Base-by-base conservation (phyloP, 2,329 filamentous ascomycete species). In the Bimuria novae-zelandiae region DNA sequence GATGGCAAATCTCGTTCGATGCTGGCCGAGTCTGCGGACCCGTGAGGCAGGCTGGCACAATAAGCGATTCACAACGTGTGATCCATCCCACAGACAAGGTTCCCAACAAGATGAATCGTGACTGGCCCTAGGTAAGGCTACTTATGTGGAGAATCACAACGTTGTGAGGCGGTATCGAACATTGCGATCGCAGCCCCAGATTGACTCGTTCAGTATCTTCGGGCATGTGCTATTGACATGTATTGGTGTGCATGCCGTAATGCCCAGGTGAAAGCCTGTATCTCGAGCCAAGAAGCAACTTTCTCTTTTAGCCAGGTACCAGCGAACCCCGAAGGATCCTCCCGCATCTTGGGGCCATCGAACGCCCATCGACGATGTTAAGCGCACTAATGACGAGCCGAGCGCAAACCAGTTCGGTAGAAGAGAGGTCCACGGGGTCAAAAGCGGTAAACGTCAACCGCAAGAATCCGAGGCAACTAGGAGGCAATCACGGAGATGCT, bases 271-370 rank as follows among this genome's bases (percentile, higher is more conserved):
- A n/a, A n/a, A n/a, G n/a, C n/a, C n/a, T n/a, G n/a, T n/a, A n/a
- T n/a, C n/a, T n/a, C n/a, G n/a, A n/a, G n/a, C n/a, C n/a, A n/a
- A n/a, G n/a, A n/a, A n/a, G 25, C 25, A 5, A 36, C 43, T 33
- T 7, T 35, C 40, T 25, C 17, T 39, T 36, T 33, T 47, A 37
- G 42, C 19, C 44, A 27, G 41, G 27, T 16, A 32, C 45, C 16
- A 7, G 17, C 42, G 41, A 51, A 51, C 47, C 16, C 47, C 52
- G 52, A 55, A 55, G 52, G 52, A 55, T 55, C 48, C 29, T 51
- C 52, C 52, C 43, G 52, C 43, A 51, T 48, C 37, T 19, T 54
- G 52, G 41, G 52, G 42, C 42, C 47, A 48, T 29, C 29, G 21
- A 45, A 35, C 19, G 25, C 8, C 42, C 29, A 21, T 35, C 14